Base-by-base conservation (phyloP, 2,329 filamentous ascomycete genomes). In the Neurospora sp. region DNA sequence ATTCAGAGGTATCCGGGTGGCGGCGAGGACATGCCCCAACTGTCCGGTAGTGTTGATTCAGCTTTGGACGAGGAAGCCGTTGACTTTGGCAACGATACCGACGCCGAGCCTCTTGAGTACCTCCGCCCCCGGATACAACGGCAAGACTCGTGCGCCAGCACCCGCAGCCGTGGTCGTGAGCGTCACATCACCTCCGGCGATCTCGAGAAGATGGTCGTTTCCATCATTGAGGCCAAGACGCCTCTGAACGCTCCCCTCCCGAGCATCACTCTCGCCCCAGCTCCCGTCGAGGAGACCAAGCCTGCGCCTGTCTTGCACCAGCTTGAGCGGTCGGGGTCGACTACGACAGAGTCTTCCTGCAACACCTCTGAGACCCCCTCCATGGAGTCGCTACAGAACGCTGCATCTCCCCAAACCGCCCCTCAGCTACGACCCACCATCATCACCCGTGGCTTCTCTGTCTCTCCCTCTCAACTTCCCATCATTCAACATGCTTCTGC, bases 151-250 rank as follows among this genome's bases (percentile, higher is more conserved):
- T 89, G 85, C 76, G 87, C 87, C 38, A 86, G 87, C 78, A 90
- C 87, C 79, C 87, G 91, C 71, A 92, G 90, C 78, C 88, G 91
- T 73, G 90, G 90, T 73, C 89, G 85, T 70, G 92, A 96, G 78
- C 91, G 92, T 77, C 94, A 97, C 81, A 95, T 97, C 75, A 96
- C 93, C n/a, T 93, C 95, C 7, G 87, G 93, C 77, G 92, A 96
- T 76, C 86, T 98, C 38, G 93, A 97, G 81, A 96, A 96, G 83
- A 96, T 98, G 87, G 93, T 97, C 58, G 89, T 92, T 70, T 93
- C 91, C 46, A 97, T 97, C 70, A 96, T 97, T 78, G 92, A 96
- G 80, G 91, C 96, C 80, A 93, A 92, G 81, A 89, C 89, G 79
- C 86, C 86, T 66, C 84, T 95, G 74, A 81, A 80, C 73, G 82